A percentile compares a stretch with the other conserved stretches of the same genome.
Evolutionary conservation across 2,329 filamentous ascomycete species (phyloP).

Genomic region (Penicillium decumbens): DNA sequence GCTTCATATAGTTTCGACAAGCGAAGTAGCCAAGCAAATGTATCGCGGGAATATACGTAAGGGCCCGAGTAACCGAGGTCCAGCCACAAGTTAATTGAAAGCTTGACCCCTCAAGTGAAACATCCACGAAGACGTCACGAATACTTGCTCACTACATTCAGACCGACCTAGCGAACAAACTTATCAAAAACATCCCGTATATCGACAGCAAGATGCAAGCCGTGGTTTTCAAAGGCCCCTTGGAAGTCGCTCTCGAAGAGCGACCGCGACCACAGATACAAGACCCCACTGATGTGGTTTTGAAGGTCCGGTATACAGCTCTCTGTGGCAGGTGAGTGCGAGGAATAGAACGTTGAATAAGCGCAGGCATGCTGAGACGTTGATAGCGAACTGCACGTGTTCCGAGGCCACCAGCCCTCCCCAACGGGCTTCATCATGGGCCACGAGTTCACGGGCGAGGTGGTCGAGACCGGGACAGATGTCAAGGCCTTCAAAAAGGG

Average conservation of each 20-base stretch:
- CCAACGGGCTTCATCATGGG: slow-evolving; percentile 60
- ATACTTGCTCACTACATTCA: neutral
- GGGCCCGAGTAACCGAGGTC: neutral
- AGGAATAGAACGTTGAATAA: too few relatives aligned
- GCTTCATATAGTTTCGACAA: neutral
- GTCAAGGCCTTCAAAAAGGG: slow-evolving; percentile 59
- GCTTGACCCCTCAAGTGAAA: neutral
- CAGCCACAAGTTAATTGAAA: neutral
- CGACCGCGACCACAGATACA: slow-evolving; percentile 69
- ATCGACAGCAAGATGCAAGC: slow-evolving; percentile 63
- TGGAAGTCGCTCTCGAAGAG: slow-evolving; percentile 68
- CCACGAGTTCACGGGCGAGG: slow-evolving; percentile 78
- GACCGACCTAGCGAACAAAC: neutral
- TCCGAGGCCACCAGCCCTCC: slow-evolving; percentile 71
- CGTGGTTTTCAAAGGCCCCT: slow-evolving; percentile 76
- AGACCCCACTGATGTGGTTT: slow-evolving; percentile 67
- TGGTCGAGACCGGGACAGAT: slow-evolving; percentile 58
- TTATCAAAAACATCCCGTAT: neutral
- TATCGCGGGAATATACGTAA: neutral
- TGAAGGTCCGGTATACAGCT: slow-evolving; percentile 75
- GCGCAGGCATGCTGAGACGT: neutral
- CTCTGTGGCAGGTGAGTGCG: slow-evolving; percentile 72
- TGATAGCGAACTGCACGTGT: slow-evolving; percentile 70
- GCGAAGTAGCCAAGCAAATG: neutral
- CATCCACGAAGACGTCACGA: neutral